These are phyloP conservation scores for Ochetophila trinervis DNA, from an alignment of 306 rosid genomes.

Conservation along the genomic window DNA sequence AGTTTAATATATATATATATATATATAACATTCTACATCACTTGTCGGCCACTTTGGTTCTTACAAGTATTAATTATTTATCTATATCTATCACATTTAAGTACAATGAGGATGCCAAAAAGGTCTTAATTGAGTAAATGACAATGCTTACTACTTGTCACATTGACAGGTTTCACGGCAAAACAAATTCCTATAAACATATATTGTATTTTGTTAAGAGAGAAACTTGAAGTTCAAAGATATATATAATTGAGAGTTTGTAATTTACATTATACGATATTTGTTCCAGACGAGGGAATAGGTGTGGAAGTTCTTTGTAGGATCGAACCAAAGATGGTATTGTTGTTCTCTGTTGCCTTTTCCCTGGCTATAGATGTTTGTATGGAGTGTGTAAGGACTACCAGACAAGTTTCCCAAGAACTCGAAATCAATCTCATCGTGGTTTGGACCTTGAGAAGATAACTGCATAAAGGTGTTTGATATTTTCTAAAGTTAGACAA, in stretches of 20 bases:
- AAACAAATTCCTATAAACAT: too few species aligned
- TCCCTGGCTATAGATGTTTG: constrained; percentile 43
- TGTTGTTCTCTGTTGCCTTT: constrained; percentile 44
- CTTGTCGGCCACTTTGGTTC: too few species aligned
- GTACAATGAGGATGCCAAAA: too few species aligned
- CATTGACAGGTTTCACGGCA: too few species aligned
- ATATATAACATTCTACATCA: too few species aligned
- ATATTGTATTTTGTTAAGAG: too few species aligned
- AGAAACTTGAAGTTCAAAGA: too few species aligned
- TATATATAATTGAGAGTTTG: too few species aligned
- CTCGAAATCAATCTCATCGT: constrained; percentile 49
- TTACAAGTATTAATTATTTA: too few species aligned
- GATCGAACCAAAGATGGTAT: constrained; percentile 52
- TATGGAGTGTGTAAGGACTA: constrained; percentile 44
- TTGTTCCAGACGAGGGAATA: constrained; percentile 43
- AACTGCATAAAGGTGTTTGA: constrained; percentile 31
- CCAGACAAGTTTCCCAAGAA: constrained; percentile 47
- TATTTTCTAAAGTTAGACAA: not conserved
- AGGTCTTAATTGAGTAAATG: too few species aligned
- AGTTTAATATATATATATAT: not conserved
- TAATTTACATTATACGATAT: constrained; percentile 39
- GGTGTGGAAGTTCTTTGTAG: constrained; percentile 46
- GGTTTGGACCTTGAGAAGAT: constrained; percentile 57
- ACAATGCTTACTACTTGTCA: not conserved
- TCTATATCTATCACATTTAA: too few species aligned